phyloP scores from a whole-genome alignment of 2,329 filamentous ascomycete species.

The Colletotrichum shisoi region DNA sequence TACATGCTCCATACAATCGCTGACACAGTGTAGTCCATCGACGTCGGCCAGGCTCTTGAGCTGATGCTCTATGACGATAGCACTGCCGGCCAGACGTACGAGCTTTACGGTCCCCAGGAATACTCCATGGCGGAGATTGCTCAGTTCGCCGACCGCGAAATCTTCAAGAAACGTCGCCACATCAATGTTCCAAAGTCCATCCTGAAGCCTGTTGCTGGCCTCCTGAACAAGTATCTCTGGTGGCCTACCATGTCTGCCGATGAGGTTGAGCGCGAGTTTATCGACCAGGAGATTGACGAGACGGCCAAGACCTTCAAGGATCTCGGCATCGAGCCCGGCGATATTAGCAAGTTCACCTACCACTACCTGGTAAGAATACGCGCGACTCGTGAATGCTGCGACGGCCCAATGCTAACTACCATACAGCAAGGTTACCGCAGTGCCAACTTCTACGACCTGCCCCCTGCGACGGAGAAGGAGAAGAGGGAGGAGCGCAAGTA shows the following conservation, averaged over 20 bases:
- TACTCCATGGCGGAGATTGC: constrained; percentile 90
- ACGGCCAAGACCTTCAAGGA: constrained; percentile 95
- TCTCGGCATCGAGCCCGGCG: constrained; percentile 85
- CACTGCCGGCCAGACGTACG: constrained; percentile 89
- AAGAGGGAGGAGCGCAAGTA: constrained; percentile 96
- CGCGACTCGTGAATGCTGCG: not conserved
- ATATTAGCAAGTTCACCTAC: constrained; percentile 86
- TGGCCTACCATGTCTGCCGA: constrained; percentile 86
- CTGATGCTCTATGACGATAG: constrained; percentile 89
- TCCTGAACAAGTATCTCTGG: constrained; percentile 86
- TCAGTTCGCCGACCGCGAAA: constrained; percentile 88
- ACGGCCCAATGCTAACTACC: constrained; percentile 45
- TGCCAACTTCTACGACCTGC: constrained; percentile 88
- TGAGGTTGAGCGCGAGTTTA: constrained; percentile 88
- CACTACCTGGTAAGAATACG: constrained; percentile 82
- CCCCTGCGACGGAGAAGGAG: constrained; percentile 93
- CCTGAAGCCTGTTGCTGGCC: constrained; percentile 75
- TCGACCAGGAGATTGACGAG: constrained; percentile 90
- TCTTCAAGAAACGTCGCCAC: constrained; percentile 86
- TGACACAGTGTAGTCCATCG: constrained; percentile 70
- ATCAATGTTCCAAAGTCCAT: constrained; percentile 87
- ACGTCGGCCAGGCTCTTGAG: constrained; percentile 89
- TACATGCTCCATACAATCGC: not conserved
- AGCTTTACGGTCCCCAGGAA: constrained; percentile 91
- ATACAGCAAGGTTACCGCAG: constrained; percentile 86